These are phyloP conservation scores for carrot (Daucus carota) DNA, from an alignment of 129 eudicot species.

Conservation along the genomic window DNA sequence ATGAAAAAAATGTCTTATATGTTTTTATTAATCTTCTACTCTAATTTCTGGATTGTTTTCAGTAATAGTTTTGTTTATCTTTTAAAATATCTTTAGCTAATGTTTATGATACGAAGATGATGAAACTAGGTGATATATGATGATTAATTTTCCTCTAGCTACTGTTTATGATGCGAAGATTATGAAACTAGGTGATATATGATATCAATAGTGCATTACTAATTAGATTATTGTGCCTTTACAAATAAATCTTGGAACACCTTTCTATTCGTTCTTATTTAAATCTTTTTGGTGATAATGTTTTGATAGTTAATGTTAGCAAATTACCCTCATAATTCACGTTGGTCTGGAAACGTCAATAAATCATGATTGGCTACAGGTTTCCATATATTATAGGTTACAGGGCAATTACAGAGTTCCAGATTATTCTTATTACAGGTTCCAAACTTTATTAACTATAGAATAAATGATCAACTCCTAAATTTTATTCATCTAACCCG, in stretches of 20 bases:
- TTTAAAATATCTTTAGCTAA: not conserved
- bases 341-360: not conserved
- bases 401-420: not conserved
- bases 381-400: not conserved
- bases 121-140: not conserved
- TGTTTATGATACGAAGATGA: not conserved
- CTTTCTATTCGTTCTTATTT: not conserved
- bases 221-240: not conserved
- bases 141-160: not conserved
- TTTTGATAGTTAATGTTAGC: not conserved
- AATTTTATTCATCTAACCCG: not conserved
- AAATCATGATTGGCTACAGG: not conserved
- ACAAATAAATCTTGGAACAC: not conserved
- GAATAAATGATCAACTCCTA: not conserved
- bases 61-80: not conserved
- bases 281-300: not conserved
- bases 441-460: not conserved
- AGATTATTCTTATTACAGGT: not conserved
- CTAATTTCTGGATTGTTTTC: not conserved
- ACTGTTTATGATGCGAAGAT: not conserved
- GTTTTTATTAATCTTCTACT: not conserved
- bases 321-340: not conserved
- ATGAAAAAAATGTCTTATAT: not conserved
- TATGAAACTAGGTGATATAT: not conserved
- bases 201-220: not conserved